A percentile compares a stretch with the other conserved stretches of the same genome.
phyloP scores from a whole-genome alignment of 1,139 yeast species.

The Citeromyces hawaiiensis region DNA sequence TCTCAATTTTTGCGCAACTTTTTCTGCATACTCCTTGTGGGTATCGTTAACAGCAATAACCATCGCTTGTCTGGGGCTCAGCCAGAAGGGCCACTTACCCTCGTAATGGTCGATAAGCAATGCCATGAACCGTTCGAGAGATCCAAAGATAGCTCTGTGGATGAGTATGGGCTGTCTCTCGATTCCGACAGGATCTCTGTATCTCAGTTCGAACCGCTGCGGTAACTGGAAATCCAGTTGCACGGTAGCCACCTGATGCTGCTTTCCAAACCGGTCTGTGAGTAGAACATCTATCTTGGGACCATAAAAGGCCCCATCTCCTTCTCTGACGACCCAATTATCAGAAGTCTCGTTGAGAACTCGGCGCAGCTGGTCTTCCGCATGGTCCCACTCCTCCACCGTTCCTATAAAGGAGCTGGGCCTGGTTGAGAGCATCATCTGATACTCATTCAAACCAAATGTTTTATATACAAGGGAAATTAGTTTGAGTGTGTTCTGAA shows the following conservation, averaged over 20 bases:
- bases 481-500: slow-evolving; percentile 67
- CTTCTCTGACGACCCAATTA: slow-evolving; percentile 83
- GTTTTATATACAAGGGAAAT: slow-evolving; percentile 67
- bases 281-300: slow-evolving; percentile 95
- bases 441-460: slow-evolving; percentile 70
- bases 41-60: slow-evolving; percentile 62
- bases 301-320: slow-evolving; percentile 98
- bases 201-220: slow-evolving; percentile 70
- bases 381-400: slow-evolving; percentile 75
- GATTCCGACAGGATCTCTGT: slow-evolving; percentile 36
- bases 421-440: slow-evolving; percentile 85
- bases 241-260: slow-evolving; percentile 97
- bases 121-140: slow-evolving; percentile 86
- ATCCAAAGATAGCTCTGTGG: slow-evolving; percentile 92
- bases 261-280: slow-evolving; percentile 81
- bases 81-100: slow-evolving; percentile 98
- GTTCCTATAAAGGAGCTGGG: slow-evolving; percentile 90
- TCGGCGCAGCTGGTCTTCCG: slow-evolving; percentile 63
- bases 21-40: slow-evolving; percentile 41
- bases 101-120: slow-evolving; percentile 79
- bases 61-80: slow-evolving; percentile 87
- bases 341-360: slow-evolving; percentile 60
- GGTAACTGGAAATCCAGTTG: slow-evolving; percentile 98
- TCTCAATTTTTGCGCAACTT: slow-evolving; percentile 30
- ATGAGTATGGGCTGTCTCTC: slow-evolving; percentile 71